Conservation (phyloP, 1,284 basidiomycete genomes). For the Veloporphyrellus conicus region DNA sequence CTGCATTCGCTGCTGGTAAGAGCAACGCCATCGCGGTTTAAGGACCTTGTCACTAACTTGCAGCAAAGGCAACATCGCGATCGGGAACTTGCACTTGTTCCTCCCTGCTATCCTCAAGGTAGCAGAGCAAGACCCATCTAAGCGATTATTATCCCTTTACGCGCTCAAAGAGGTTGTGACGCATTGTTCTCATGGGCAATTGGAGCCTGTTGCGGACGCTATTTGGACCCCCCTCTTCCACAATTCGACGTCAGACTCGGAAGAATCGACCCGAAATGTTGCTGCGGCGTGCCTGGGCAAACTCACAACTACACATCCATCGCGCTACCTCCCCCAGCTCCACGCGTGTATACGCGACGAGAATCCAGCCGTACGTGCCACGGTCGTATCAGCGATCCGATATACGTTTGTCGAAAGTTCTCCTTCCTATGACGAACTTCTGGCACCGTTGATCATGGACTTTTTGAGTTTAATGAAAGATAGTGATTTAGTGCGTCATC, state of each 20-base stretch:
- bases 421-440: constrained; percentile 80
- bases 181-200: constrained; percentile 78
- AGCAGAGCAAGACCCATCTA: constrained; percentile 73
- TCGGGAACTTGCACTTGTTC: constrained; percentile 83
- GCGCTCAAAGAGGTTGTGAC: constrained; percentile 96
- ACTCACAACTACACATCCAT: constrained; percentile 85
- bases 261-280: constrained; percentile 90
- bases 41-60: constrained; percentile 15
- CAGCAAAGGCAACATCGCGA: constrained; percentile 81
- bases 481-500: constrained; percentile 65
- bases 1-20: constrained; percentile 86
- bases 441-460: constrained; percentile 82
- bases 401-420: constrained; percentile 92
- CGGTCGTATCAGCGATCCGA: constrained; percentile 89
- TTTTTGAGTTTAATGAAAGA: constrained; percentile 89
- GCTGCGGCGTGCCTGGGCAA: constrained; percentile 96
- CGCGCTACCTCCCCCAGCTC: constrained; percentile 86
- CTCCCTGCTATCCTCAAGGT: constrained; percentile 82
- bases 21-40: neutral
- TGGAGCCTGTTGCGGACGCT: constrained; percentile 79
- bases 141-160: constrained; percentile 80
- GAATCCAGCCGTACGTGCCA: constrained; percentile 74
- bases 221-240: constrained; percentile 91
- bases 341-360: constrained; percentile 74
- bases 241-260: constrained; percentile 70